Conservation (phyloP, 306 rosid genomes). For the Cicer pinnatifidum region DNA sequence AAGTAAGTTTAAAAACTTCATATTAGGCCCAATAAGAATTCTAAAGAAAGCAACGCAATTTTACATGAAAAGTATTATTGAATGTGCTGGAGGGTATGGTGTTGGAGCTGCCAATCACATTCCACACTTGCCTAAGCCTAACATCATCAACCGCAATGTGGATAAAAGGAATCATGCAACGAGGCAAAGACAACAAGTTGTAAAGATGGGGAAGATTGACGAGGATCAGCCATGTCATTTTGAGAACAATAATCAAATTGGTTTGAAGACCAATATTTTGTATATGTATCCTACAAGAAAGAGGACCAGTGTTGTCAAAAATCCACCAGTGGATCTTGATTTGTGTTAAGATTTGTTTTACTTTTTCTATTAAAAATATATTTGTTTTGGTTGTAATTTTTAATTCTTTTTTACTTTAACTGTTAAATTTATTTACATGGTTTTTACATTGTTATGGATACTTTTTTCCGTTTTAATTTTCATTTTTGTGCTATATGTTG, state of each 20-base stretch:
- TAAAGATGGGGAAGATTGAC: conserved; percentile 56
- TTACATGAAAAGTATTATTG: conserved; percentile 50
- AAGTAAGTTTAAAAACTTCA: conserved; percentile 23
- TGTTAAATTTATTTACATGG: too few species aligned
- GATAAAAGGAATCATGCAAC: background rate
- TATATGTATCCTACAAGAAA: conserved; percentile 36
- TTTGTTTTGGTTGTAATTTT: too few species aligned
- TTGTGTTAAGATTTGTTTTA: too few species aligned
- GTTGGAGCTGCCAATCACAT: conserved; percentile 10
- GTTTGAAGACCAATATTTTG: conserved; percentile 23
- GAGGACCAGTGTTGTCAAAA: conserved; percentile 32
- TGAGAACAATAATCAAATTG: conserved; percentile 48
- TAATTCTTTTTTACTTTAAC: too few species aligned
- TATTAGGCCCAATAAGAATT: conserved; percentile 51
- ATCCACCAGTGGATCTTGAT: too few species aligned
- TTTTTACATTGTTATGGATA: too few species aligned
- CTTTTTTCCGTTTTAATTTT: too few species aligned
- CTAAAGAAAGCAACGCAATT: conserved; percentile 52
- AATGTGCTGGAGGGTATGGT: conserved; percentile 48
- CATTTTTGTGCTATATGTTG: too few species aligned
- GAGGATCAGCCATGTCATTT: conserved; percentile 57
- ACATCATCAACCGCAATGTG: background rate
- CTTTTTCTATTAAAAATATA: too few species aligned
- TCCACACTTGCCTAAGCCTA: conserved; percentile 33
- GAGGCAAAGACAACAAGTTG: conserved; percentile 27